Evolutionary conservation across 352 stramenopile species (phyloP), one percentile per base, ranked within the genome.

Genomic region (Phytophthora palmivora): DNA sequence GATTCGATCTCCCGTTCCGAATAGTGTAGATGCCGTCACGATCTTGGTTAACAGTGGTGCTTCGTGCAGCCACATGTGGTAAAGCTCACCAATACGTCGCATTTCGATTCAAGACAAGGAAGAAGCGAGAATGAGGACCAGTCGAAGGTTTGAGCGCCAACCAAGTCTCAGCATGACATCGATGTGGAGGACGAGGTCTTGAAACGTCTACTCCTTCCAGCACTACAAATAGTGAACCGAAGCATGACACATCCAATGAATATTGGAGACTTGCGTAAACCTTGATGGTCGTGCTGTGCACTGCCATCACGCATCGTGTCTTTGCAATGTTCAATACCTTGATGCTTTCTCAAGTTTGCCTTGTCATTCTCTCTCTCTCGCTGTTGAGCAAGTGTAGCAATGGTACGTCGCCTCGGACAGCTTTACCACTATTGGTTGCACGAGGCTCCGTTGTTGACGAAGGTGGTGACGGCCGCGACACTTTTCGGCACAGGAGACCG

Each of bases 41-140:
- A 69, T 61, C 63, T 89, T 88, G 28, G 78, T 87, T 37, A 84
- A 49, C 55, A 89, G 47, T n/a, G 80, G 80, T 6, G 72, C 59
- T 42, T 73, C 38, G 18, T 80, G 62, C 39, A 89, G 64, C 58
- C 71, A 2, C 48, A 37, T n/a, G n/a, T n/a, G n/a, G n/a, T n/a
- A n/a, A n/a, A n/a, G n/a, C n/a, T n/a, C n/a, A n/a, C n/a, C n/a
- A 30, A 79, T 52, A 10, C 63, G 49, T 8, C 58, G 66, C 70
- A 79, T 79, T 26, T 33, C 16, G n/a, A 33, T 34, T 56, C 18
- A 14, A 47, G 22, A 38, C 18, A 6, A 28, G 15, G 37, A 34
- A 21, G 24, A 48, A 52, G 26, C 37, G 9, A 14, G 24, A 59
- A 30, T 65, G 49, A 44, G 9, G 15, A 16, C n/a, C 10, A 51